Evolutionary conservation across 2,329 filamentous ascomycete species (phyloP), one percentile per base, ranked within the genome.

Genomic region (Botryosphaeria dothidea): DNA sequence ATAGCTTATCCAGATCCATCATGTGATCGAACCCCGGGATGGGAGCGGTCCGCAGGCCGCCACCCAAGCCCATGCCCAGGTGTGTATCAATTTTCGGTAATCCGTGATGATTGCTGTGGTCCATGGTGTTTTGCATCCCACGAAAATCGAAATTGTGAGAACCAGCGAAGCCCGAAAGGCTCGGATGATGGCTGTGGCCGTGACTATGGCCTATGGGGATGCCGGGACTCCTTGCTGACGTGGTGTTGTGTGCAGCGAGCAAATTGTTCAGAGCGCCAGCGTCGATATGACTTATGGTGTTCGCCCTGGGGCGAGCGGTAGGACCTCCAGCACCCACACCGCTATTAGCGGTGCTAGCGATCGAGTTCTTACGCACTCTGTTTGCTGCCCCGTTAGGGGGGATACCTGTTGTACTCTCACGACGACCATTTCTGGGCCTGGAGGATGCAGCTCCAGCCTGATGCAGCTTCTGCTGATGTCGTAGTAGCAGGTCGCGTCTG

Each of bases 381-480:
- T 88, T 90, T 69, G 89, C 83, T 34, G 85, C 86, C 15, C 87
- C 86, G 6, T 62, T 57, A n/a, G 86, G 84, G 8, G 89, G 88
- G 67, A 90, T 87, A 63, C 90, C 92, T 67, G 90, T 86, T 5
- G 85, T 91, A 78, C 95, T 98, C 80, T 98, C 95, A 69, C 95
- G 88, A 69, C 94, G 90, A 71, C 80, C 83, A 71, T 92, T 93
- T 71, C 93, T 88, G 51, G 93, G 93, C 67, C 93, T 88, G 51
- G 93, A 90, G 5, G 93, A 93, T 5, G 95, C 91, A 0, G 93
- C 93, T 13, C 92, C 92, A 27, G 92, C 92, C 84, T 96, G 92
- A 77, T 99, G 95, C 54, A 99, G 86, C 84, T 99, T 99, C 83
- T 99, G 95, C 84, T 99, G 95, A 80, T 99, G 95, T 66, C 95